Base-by-base conservation (phyloP, 495 filamentous ascomycete species). In the Astrothelium macrocarpum region DNA sequence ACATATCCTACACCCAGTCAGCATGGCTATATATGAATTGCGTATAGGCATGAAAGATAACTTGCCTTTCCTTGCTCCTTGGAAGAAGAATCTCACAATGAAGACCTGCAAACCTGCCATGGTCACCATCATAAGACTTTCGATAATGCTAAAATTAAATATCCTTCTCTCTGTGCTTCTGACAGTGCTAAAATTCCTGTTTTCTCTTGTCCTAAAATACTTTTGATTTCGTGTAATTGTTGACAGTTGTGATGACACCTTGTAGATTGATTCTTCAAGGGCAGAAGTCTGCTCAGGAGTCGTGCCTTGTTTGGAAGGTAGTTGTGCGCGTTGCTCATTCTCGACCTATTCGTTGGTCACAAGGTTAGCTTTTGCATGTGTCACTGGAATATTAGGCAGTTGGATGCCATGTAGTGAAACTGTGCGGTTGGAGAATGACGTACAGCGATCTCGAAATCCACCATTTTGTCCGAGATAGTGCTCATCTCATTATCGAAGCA, bases 401-500 rank as follows among this genome's bases (percentile, higher is more conserved):
- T 26, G 1, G 29, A 9, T 4, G 49, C 25, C 2, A 20, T 20
- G 20, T 1, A 28, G 2, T 29, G 9, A 26, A 29, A 20, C 10
- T 16, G 1, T 16, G 26, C 2, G 25, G 2, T 7, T 3, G 29
- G 1, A 65, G 64, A 60, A 26, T 32, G 39, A 77, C 88, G 65
- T 79, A 97, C 94, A 68, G 94, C 83, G 73, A 99, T 96, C 78
- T 99, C 95, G 72, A 99, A 97, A 73, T 99, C 94, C 61, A 99
- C 92, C 77, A 93, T 86, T 77, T 99, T 99, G 79, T 99, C 95
- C 26, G 93, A 86, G 70, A 94, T 96, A 1, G 93, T 97, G 69
- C 89, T 94, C 89, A 97, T 96, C 70, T 95, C 90, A 71, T 97
- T 99, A 78, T 94, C 87, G 79, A 99, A 97, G 82, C 95, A 99